Evolutionary conservation across 495 filamentous ascomycete genomes (phyloP), one percentile per base, ranked within the genome.

Genomic region (Penicillium bialowiezense): DNA sequence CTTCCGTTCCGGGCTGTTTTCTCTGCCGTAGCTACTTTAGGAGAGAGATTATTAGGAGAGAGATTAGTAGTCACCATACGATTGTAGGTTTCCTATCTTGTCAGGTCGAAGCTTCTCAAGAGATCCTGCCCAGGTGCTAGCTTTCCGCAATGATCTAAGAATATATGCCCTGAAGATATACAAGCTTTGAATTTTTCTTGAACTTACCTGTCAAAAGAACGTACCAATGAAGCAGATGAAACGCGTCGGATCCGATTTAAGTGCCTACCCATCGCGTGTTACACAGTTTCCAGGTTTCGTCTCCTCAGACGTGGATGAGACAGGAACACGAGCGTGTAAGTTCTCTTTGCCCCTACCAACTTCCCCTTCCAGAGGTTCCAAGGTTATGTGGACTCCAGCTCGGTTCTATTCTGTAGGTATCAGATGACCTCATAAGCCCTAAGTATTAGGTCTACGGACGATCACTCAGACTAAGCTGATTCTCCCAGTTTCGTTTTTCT

Each of bases 201-300:
- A 39, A 12, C 36, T 21, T 32, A 40, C 35, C 19, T 24, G 20
- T 32, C n/a, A n/a, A n/a, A n/a, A n/a, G n/a, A n/a, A n/a, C n/a
- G n/a, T n/a, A 51, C 51, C 50, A 31, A 50, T 48, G 28, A 26
- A 52, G 43, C 48, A 41, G 49, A 59, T 64, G 58, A 64, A 64
- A 64, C 58, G 36, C 40, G 41, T 54, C 39, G 55, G 55, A 37
- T 44, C 52, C 54, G 50, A 54, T 40, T 36, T 36, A 43, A 41
- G 60, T 49, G 24, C 41, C 12, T 59, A 56, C 46, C 60, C 60
- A 54, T 58, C 60, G 55, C 58, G 46, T 59, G 55, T 59, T 47
- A 56, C 58, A 58, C 55, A 14, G 29, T 54, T 51, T 44, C 41
- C 36, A 46, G 31, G 43, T 56, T 64, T 52, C 40, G 34, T 50